Conservation (phyloP, 2,329 filamentous ascomycete species). For the Neofusicoccum umdonicola region DNA sequence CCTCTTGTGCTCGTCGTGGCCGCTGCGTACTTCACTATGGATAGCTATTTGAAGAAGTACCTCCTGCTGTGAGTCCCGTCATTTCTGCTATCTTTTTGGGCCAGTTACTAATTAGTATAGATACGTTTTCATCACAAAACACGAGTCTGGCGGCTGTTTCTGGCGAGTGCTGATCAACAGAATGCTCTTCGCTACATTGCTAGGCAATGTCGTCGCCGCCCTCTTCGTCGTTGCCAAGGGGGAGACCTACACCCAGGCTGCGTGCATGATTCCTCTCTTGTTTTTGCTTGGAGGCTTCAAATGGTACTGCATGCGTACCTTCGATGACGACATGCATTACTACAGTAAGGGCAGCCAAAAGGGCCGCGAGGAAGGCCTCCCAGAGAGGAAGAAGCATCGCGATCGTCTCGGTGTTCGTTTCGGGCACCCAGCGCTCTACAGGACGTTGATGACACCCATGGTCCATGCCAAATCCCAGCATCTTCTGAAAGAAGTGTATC, state of each 20-base stretch:
- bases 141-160: conserved; percentile 87
- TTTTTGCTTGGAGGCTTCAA: conserved; percentile 83
- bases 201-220: conserved; percentile 77
- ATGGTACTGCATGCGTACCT: conserved; percentile 71
- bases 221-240: conserved; percentile 72
- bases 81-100: neutral
- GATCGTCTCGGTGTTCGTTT: conserved; percentile 76
- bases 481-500: conserved; percentile 80
- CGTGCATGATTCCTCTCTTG: conserved; percentile 69
- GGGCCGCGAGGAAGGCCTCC: conserved; percentile 40
- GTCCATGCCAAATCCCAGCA: conserved; percentile 89
- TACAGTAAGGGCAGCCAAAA: conserved; percentile 66
- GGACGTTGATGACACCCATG: conserved; percentile 89
- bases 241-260: conserved; percentile 57
- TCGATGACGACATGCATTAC: conserved; percentile 78
- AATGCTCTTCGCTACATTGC: conserved; percentile 75
- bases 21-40: conserved; percentile 83
- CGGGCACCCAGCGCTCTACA: conserved; percentile 87
- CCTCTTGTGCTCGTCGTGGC: conserved; percentile 83
- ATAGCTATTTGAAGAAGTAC: conserved; percentile 93
- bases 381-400: conserved; percentile 41
- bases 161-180: conserved; percentile 93
- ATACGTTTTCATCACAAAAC: conserved; percentile 93
- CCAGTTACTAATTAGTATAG: conserved; percentile 20
- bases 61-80: conserved; percentile 63